Base-by-base conservation (phyloP, 2,329 filamentous ascomycete genomes). In the Aspergillus sergii region DNA sequence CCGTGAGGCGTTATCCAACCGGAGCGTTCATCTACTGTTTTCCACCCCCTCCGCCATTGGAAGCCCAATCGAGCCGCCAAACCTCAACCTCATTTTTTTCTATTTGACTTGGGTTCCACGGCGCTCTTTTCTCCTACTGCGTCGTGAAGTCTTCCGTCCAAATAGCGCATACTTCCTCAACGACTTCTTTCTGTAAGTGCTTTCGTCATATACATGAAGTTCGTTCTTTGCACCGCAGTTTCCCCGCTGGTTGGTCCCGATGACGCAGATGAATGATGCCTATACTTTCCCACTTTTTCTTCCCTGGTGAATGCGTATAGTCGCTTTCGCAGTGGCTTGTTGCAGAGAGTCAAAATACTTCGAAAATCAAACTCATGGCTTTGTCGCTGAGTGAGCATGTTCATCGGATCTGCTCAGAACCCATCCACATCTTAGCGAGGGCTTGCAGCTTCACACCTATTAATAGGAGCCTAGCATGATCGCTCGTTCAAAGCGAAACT, bases 231-330 rank as follows among this genome's bases (percentile, higher is more conserved):
- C 43, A 61, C 59, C 54, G 50, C 50, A 57, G 26, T 50, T 57
- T 45, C 58, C 57, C 62, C 60, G 54, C 57, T 54, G 53, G 21
- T 57, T 45, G 41, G 39, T 58, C 16, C 58, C 60, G 63, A 64
- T 67, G 65, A 64, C 61, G 63, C 65, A 66, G 39, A 21, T 48
- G 46, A 28, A 51, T 21, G 28, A n/a, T 43, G 57, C 46, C 36
- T 43, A 45, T 51, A 57, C n/a, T 61, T 58, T 45, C 32, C 23
- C 48, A n/a, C 48, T 12, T 11, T 51, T 48, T 32, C 57, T 16
- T 58, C 48, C 12, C 32, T 28, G 36, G 57, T 50, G 45, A 54
- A 58, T 16, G 26, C 32, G 41, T 51, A 28, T 61, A 34, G 45
- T 60, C 54, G 50, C 55, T 57, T 57, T 32, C 16, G 16, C 30